A percentile compares a stretch with the other conserved stretches of the same genome.
phyloP scores from a whole-genome alignment of 306 rosid species.

The Dalbergia cochinchinensis region DNA sequence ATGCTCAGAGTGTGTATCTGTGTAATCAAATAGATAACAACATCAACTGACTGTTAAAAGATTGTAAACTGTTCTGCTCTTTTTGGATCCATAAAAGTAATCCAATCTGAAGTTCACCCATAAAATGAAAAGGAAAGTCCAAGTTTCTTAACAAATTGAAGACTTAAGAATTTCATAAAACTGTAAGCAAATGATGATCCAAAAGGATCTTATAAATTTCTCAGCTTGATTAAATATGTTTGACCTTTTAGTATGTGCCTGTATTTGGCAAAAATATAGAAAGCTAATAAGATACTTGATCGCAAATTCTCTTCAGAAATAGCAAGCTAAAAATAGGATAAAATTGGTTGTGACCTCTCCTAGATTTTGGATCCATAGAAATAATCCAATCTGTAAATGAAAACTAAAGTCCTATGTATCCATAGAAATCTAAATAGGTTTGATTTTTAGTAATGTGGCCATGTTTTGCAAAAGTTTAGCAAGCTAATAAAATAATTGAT shows the following conservation, averaged over 20 bases:
- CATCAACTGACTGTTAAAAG: slow-evolving; percentile 32
- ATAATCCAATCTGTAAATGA: neutral
- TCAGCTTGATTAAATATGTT: slow-evolving; percentile 32
- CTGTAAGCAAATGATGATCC: slow-evolving; percentile 38
- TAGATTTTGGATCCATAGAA: slow-evolving; percentile 39
- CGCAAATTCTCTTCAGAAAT: neutral
- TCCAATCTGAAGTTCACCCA: slow-evolving; percentile 23
- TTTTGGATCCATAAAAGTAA: slow-evolving; percentile 24
- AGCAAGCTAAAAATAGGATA: slow-evolving; percentile 36
- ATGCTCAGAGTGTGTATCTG: slow-evolving; percentile 92
- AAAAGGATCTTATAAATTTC: slow-evolving; percentile 21
- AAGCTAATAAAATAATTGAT: slow-evolving; percentile 36
- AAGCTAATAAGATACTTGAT: slow-evolving; percentile 35
- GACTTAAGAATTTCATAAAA: slow-evolving; percentile 36
- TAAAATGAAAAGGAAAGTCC: slow-evolving; percentile 25
- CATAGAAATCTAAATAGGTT: too few species aligned
- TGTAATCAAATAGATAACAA: slow-evolving; percentile 41
- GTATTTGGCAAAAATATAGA: slow-evolving; percentile 14
- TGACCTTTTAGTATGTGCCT: neutral
- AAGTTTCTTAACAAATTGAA: slow-evolving; percentile 39
- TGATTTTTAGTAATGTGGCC: neutral
- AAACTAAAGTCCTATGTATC: neutral
- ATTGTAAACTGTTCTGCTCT: neutral
- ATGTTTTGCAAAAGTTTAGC: slow-evolving; percentile 13
- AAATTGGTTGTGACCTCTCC: slow-evolving; percentile 78